Conservation (phyloP, 208 protist genomes). For the Leishmania tropica region DNA sequence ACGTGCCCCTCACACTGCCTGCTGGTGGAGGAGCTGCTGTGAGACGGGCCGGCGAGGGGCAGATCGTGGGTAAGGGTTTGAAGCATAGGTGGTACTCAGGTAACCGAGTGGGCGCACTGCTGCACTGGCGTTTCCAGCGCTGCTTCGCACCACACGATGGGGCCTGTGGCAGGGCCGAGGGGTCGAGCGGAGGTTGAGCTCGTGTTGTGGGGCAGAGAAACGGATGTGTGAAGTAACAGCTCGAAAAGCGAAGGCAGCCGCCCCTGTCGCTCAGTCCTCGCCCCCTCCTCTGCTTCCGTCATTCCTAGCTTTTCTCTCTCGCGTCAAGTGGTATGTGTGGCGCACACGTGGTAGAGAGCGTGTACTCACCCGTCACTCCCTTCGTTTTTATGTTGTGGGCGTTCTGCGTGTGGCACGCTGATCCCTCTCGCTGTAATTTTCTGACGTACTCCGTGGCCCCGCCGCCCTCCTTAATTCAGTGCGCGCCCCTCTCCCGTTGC, state of each 20-base stretch:
- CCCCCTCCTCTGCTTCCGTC: background rate
- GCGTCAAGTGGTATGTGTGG: background rate
- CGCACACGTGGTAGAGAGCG: background rate
- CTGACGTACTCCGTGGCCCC: background rate
- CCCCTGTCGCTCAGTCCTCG: background rate
- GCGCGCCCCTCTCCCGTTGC: background rate
- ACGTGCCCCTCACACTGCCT: too few species aligned
- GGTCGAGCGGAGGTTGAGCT: too few species aligned
- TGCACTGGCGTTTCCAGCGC: background rate
- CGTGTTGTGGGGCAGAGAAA: too few species aligned
- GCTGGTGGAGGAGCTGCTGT: too few species aligned
- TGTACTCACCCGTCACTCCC: background rate
- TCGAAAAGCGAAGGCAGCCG: background rate
- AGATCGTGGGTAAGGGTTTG: background rate
- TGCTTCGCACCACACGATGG: background rate
- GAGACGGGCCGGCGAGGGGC: too few species aligned
- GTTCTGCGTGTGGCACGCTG: background rate
- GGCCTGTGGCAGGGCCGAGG: background rate
- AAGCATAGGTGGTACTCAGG: background rate
- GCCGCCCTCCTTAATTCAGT: background rate
- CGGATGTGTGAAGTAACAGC: background rate
- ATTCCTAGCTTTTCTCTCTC: background rate
- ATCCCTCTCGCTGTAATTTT: conserved; percentile 17
- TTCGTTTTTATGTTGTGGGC: too few species aligned
- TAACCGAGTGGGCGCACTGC: too few species aligned